A percentile compares a stretch with the other conserved stretches of the same genome.
Evolutionary conservation across 2,329 filamentous ascomycete species (phyloP).

Genomic region (Metarhizium anisopliae): DNA sequence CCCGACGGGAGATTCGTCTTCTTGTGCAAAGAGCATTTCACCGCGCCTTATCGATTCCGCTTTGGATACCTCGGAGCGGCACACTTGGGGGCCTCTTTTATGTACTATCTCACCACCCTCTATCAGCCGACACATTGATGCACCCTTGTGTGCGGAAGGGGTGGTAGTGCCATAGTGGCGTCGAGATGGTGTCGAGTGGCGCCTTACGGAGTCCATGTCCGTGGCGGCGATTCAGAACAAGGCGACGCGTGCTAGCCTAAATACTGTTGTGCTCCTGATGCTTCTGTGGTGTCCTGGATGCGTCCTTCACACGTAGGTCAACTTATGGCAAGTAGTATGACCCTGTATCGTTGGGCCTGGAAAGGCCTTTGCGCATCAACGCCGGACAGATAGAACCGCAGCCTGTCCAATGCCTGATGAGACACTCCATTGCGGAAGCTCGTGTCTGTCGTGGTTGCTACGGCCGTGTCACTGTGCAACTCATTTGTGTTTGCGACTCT

Average conservation of each 20-base stretch:
- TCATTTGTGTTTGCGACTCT: neutral
- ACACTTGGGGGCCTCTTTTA: neutral
- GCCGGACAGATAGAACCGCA: neutral
- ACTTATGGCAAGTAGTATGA: no score
- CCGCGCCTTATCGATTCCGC: neutral
- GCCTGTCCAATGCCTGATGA: neutral
- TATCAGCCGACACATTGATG: no score
- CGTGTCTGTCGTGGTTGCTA: constrained; percentile 4
- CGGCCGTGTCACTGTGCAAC: neutral
- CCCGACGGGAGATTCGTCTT: neutral
- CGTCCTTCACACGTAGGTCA: neutral
- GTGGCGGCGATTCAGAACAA: neutral
- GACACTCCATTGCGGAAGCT: neutral
- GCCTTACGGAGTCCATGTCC: neutral
- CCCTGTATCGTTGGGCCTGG: neutral
- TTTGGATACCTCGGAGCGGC: neutral
- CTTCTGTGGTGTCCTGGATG: neutral
- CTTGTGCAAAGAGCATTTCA: neutral
- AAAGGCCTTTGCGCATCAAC: neutral
- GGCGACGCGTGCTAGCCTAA: neutral
- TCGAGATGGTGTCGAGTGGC: constrained; percentile 1
- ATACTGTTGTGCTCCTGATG: neutral
- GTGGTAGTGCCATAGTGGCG: neutral
- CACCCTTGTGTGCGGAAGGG: neutral
- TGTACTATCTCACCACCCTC: neutral